phyloP scores from a whole-genome alignment of 371 early-diverging fungal genomes.

The Mortierella sp. region DNA sequence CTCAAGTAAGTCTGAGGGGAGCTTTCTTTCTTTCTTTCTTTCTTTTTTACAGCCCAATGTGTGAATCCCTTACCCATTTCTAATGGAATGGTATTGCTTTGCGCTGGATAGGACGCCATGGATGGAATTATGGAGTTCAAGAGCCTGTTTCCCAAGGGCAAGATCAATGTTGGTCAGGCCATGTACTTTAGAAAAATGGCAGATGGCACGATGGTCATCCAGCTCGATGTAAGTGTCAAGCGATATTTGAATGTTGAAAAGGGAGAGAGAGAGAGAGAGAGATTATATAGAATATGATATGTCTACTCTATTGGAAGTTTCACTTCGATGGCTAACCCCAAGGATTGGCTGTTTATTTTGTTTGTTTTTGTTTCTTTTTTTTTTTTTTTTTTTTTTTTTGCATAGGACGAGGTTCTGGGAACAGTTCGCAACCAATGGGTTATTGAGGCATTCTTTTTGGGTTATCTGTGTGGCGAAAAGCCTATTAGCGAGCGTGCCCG shows the following conservation, averaged over 20 bases:
- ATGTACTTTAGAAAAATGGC: constrained; percentile 71
- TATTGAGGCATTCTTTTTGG: constrained; percentile 69
- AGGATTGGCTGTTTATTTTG: constrained; percentile 8
- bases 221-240: constrained; percentile 61
- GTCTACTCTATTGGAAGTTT: too few relatives aligned
- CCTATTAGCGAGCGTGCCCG: constrained; percentile 67
- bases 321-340: too few relatives aligned
- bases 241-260: background rate
- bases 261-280: too few relatives aligned
- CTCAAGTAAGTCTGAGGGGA: constrained; percentile 17
- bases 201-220: constrained; percentile 65
- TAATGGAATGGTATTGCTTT: too few relatives aligned
- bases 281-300: background rate
- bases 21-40: background rate
- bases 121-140: constrained; percentile 70
- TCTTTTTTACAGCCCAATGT: background rate
- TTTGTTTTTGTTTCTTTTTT: background rate
- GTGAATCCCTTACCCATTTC: too few relatives aligned
- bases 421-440: constrained; percentile 68
- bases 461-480: constrained; percentile 66
- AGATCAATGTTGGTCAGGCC: constrained; percentile 67
- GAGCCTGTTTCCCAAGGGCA: constrained; percentile 66
- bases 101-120: constrained; percentile 53
- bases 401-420: constrained; percentile 65
- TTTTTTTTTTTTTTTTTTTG: background rate